Evolutionary conservation across 192 early-diverging fungal species (phyloP).

Genomic region (Coemansia sp.): DNA sequence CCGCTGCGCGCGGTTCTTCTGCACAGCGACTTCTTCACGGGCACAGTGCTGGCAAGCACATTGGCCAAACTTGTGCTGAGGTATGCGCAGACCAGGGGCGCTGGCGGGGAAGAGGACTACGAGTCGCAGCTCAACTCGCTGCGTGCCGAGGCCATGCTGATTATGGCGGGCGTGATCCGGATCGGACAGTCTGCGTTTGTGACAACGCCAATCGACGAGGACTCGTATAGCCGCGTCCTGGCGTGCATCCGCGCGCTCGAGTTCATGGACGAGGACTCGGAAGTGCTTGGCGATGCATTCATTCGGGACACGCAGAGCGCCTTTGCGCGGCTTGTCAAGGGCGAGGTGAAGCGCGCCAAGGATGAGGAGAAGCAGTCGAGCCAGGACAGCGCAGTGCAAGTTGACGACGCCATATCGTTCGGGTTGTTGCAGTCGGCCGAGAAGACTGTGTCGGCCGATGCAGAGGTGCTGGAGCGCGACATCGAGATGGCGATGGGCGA

Average conservation of each 20-base stretch:
- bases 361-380: constrained; percentile 36
- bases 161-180: constrained; percentile 93
- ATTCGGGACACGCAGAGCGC: constrained; percentile 61
- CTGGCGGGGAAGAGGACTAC: not conserved
- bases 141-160: constrained; percentile 96
- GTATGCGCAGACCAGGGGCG: constrained; percentile 40
- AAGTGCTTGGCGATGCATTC: constrained; percentile 54
- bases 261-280: constrained; percentile 53
- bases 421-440: constrained; percentile 71
- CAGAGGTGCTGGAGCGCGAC: constrained; percentile 83
- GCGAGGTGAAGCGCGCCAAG: constrained; percentile 64
- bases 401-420: constrained; percentile 87
- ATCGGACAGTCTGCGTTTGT: constrained; percentile 88
- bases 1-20: constrained; percentile 69
- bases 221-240: constrained; percentile 90
- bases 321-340: constrained; percentile 55
- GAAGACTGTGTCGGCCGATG: constrained; percentile 59
- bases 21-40: constrained; percentile 92
- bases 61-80: constrained; percentile 90
- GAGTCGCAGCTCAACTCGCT: constrained; percentile 67
- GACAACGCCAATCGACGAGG: constrained; percentile 90
- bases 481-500: constrained; percentile 85
- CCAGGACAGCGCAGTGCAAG: constrained; percentile 61
- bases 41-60: constrained; percentile 83
- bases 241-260: constrained; percentile 79